Evolutionary conservation across 192 early-diverging fungal genomes (phyloP), one percentile per base, ranked within the genome.

Genomic region (Backusella tarrabulga): DNA sequence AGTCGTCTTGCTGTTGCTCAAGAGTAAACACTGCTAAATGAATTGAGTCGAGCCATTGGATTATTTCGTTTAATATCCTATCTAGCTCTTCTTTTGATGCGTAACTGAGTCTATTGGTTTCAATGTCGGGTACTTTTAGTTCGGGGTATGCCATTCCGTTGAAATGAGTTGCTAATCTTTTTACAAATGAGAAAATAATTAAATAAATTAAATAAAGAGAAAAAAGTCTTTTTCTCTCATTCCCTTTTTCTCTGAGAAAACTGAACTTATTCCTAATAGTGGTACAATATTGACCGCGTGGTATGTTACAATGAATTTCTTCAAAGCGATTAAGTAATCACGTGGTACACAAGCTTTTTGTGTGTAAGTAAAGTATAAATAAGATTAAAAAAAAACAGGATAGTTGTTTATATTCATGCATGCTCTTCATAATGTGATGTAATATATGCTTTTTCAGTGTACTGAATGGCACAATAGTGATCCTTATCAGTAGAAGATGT

Each of bases 11-110:
- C 68, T 87, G 78, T 75, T 87, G 81, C 35, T 87, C 87, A 8
- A 88, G 77, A 6, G 87, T 84, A 74, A 87, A 87, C 44, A 88
- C 81, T 32, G 86, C 85, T 70, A 90, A 78, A 67, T 90, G 85
- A 26, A 85, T 83, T 21, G 74, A 83, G 54, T 86, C 86, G 15
- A 90, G 72, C 86, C 89, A 87, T 4, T 80, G 66, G 23, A 81
- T 83, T 41, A 88, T 68, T 19, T 60, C 56, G 35, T 66, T 60
- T 23, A 60, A 29, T 29, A 11, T 26, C 2, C 4, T 63, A 26
- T 63, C 26, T 7, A 63, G 4, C 26, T 63, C 56, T 26, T 63
- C 56, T 4, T 63, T 63, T 63, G 56, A 29, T 63, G 12, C 21
- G 56, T 23, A 26, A 29, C 56, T 26, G 14, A 63, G 56, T 63